These are phyloP conservation scores for Saccharomycopsis microspora DNA, from an alignment of 805 yeast genomes.

Conservation along the genomic window DNA sequence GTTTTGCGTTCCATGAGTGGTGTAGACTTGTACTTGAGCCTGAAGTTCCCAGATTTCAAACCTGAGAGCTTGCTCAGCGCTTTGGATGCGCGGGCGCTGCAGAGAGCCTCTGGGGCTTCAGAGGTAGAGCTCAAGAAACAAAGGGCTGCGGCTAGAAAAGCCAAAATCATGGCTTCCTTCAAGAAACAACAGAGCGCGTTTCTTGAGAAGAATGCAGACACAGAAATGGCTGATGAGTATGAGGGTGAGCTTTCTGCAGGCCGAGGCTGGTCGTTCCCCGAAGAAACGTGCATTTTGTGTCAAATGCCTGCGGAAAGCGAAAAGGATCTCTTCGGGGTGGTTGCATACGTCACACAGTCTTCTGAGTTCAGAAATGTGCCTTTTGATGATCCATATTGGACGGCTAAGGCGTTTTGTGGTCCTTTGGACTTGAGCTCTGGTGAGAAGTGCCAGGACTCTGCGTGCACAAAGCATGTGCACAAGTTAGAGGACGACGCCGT, in stretches of 20 bases:
- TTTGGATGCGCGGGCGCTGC: background rate
- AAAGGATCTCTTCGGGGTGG: slow-evolving; percentile 65
- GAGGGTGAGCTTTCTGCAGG: slow-evolving; percentile 19
- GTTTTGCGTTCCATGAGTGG: background rate
- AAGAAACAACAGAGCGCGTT: slow-evolving; percentile 73
- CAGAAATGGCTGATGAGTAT: background rate
- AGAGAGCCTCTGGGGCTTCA: slow-evolving; percentile 18
- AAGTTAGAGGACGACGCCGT: slow-evolving; percentile 30
- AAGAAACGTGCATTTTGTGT: slow-evolving; percentile 68
- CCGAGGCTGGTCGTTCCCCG: slow-evolving; percentile 68
- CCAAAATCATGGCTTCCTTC: slow-evolving; percentile 64
- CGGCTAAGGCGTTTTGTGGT: slow-evolving; percentile 42
- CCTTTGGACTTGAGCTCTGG: slow-evolving; percentile 23
- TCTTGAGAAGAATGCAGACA: slow-evolving; percentile 36
- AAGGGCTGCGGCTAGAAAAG: slow-evolving; percentile 58
- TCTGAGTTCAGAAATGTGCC: slow-evolving; percentile 58
- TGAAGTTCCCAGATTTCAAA: background rate
- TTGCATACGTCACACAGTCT: slow-evolving; percentile 46
- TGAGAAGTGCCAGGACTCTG: background rate
- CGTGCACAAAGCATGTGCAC: background rate
- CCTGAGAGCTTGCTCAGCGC: background rate
- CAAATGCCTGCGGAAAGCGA: slow-evolving; percentile 56
- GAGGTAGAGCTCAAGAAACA: slow-evolving; percentile 52
- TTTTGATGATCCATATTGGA: slow-evolving; percentile 51
- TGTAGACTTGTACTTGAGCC: background rate